Percentiles rank a stretch among this genome's conserved stretches.
Evolutionary conservation across 805 yeast species (phyloP).

Genomic region (Barnettozyma populi): DNA sequence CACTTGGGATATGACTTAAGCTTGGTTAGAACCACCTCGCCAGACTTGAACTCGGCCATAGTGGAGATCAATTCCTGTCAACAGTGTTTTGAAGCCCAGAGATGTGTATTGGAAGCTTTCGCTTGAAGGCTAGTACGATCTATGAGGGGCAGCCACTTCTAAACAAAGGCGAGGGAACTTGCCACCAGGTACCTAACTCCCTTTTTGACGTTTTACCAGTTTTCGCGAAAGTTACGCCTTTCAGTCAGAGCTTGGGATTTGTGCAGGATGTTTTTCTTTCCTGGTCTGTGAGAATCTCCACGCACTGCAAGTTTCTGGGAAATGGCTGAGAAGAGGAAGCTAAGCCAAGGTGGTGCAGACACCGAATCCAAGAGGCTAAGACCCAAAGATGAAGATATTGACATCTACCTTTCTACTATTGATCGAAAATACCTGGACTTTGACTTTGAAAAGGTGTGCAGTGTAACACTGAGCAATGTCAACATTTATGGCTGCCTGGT

Average conservation of each 20-base stretch:
- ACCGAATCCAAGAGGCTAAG: background rate
- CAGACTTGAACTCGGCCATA: conserved; percentile 8
- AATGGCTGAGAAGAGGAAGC: background rate
- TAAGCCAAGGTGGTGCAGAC: background rate
- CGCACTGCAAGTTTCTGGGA: background rate
- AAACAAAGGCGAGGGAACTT: too few relatives aligned
- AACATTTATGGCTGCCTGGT: conserved; percentile 68
- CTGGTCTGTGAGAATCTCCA: background rate
- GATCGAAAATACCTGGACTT: conserved; percentile 44
- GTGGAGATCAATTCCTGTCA: background rate
- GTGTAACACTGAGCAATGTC: conserved; percentile 51
- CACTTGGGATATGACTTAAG: conserved; percentile 42
- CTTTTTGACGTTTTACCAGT: background rate
- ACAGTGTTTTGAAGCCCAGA: background rate
- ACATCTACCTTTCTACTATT: conserved; percentile 26
- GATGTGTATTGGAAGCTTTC: background rate
- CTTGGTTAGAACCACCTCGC: conserved; percentile 39
- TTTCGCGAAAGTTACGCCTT: background rate
- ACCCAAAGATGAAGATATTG: background rate
- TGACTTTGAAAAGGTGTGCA: conserved; percentile 64
- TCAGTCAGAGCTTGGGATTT: background rate
- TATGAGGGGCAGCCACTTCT: background rate
- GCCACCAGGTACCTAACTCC: background rate
- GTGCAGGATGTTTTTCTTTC: background rate
- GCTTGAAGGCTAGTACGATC: background rate